Evolutionary conservation across 2,329 filamentous ascomycete genomes (phyloP).

Genomic region (Chaetomiaceae sp.): DNA sequence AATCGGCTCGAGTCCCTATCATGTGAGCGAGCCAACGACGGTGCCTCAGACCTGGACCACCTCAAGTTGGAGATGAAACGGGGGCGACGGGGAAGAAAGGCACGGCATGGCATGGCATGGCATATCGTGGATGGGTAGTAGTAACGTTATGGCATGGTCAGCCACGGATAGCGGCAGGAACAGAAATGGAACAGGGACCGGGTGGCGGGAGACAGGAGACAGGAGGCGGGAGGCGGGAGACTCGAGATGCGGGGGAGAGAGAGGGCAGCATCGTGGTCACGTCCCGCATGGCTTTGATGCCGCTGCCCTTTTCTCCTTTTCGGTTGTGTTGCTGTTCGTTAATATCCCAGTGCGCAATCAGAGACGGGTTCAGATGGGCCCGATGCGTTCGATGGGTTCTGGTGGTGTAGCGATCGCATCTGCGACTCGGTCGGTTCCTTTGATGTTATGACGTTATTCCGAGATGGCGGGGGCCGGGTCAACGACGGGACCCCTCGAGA

Average conservation of each 20-base stretch:
- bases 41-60: too few species aligned
- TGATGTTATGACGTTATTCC: conserved; percentile 20
- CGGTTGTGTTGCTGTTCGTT: not conserved
- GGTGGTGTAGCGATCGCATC: not conserved
- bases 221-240: too few species aligned
- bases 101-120: too few species aligned
- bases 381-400: too few species aligned
- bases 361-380: too few species aligned
- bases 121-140: too few species aligned
- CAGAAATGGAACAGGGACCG: not conserved
- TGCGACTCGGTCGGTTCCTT: not conserved
- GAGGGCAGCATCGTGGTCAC: too few species aligned
- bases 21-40: conserved; percentile 7
- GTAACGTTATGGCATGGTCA: too few species aligned
- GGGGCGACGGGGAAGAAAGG: too few species aligned
- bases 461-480: conserved; percentile 2
- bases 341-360: conserved; percentile 1
- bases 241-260: too few species aligned
- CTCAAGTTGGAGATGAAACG: too few species aligned
- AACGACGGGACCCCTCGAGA: too few species aligned
- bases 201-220: not conserved
- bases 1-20: conserved; percentile 11
- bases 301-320: not conserved
- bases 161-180: not conserved
- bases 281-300: conserved; percentile 8